A percentile compares a stretch with the other conserved stretches of the same genome.
Evolutionary conservation across 306 rosid species (phyloP).

Genomic region (Senna tora): DNA sequence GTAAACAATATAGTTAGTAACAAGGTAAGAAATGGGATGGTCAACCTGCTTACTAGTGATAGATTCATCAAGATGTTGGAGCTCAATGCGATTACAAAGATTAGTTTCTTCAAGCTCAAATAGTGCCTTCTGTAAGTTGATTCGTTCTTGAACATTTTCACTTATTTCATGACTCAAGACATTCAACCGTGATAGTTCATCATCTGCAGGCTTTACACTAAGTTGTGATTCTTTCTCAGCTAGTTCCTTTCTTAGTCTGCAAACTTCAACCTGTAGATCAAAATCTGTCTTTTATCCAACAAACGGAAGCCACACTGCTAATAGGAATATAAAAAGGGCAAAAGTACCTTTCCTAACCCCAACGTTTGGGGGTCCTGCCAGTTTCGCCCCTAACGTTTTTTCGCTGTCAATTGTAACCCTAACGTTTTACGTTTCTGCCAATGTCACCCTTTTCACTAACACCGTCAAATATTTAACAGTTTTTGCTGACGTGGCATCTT

Average conservation of each 20-base stretch:
- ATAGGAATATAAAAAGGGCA: slow-evolving; percentile 14
- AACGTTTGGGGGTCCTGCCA: too few species aligned
- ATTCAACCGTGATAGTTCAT: slow-evolving; percentile 61
- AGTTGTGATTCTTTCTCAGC: slow-evolving; percentile 59
- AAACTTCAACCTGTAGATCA: slow-evolving; percentile 55
- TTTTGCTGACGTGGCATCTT: too few species aligned
- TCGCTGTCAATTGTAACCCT: too few species aligned
- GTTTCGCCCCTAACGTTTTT: too few species aligned
- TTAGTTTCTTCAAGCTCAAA: slow-evolving; percentile 70
- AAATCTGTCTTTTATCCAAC: slow-evolving; percentile 26
- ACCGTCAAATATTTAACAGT: too few species aligned
- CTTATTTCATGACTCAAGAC: slow-evolving; percentile 62
- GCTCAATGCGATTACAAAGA: slow-evolving; percentile 56
- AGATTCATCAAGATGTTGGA: slow-evolving; percentile 66
- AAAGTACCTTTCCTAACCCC: too few species aligned
- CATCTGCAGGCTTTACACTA: slow-evolving; percentile 57
- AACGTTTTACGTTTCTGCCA: too few species aligned
- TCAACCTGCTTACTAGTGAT: slow-evolving; percentile 62
- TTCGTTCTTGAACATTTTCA: slow-evolving; percentile 72
- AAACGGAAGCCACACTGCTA: neutral
- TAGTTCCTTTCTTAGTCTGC: slow-evolving; percentile 57
- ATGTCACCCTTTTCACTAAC: too few species aligned
- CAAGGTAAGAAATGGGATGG: neutral
- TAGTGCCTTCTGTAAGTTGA: slow-evolving; percentile 66
- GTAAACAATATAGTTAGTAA: neutral